Evolutionary conservation across 805 yeast genomes (phyloP), one percentile per base, ranked within the genome.

Genomic region (Grigorovia humatica): DNA sequence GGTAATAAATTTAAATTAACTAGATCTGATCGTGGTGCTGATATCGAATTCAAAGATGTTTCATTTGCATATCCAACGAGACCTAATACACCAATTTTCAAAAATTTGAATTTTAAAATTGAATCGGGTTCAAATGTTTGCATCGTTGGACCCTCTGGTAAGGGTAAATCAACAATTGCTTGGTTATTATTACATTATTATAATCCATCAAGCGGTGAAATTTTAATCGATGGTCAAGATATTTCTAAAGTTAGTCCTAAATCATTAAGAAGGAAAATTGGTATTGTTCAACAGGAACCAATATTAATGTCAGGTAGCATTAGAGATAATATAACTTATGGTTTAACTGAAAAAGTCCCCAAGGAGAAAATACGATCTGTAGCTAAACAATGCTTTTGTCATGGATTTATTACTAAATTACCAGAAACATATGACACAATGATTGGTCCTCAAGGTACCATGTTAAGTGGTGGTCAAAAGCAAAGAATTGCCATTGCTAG

Each of bases 391-490:
- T 82, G 80, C 52, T 79, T 82, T 43, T 74, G 90, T 52, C 73
- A 75, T 35, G 77, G 78, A 1, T 85, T 85, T 57, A 79, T 87
- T 15, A 59, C 71, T 1, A 70, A 76, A 1, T 75, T 88, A 41
- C 83, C 88, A 0, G 74, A 79, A 6, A 85, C 87, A 0, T 74
- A 88, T 47, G 76, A 81, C 47, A 81, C 96, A 0, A 61, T 67
- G 1, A 72, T 91, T 43, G 87, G 86, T 0, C 81, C 96, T 2
- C 80, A 90, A 53, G 76, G 76, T 23, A 71, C 78, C 0, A 60
- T 79, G 32, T 65, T 91, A 9, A 89, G 97, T n/a, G 95, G 96
- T 46, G 99, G 99, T 2, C 98, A 93, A 64, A 74, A 84, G 44
- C 98, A 93, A 64, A 73, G 98, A 55, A 73, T 93, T 1, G 84